These are phyloP conservation scores for Polychytrium aggregatum DNA, from an alignment of 192 early-diverging fungal genomes.

Conservation along the genomic window DNA sequence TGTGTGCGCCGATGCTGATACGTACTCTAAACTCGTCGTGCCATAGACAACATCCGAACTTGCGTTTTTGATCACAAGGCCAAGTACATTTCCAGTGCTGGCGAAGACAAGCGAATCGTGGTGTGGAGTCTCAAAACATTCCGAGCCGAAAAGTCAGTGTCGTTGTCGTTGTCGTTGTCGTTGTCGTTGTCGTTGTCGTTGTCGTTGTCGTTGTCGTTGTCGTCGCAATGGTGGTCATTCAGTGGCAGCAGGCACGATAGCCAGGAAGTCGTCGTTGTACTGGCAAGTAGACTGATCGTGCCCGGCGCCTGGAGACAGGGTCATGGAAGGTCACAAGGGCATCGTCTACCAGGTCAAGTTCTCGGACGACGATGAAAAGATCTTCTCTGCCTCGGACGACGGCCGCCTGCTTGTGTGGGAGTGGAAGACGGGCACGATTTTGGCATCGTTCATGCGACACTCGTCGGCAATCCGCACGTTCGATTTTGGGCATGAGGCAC, in stretches of 20 bases:
- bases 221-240: no score
- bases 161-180: neutral
- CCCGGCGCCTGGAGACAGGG: slow-evolving; percentile 22
- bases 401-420: slow-evolving; percentile 40
- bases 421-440: slow-evolving; percentile 31
- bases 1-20: no score
- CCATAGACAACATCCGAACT: slow-evolving; percentile 23
- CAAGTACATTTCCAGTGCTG: slow-evolving; percentile 18
- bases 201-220: no score
- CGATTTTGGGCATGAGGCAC: slow-evolving; percentile 22
- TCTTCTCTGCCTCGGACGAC: slow-evolving; percentile 36
- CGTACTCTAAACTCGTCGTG: no score
- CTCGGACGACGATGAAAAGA: slow-evolving; percentile 20
- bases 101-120: slow-evolving; percentile 33
- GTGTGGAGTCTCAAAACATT: slow-evolving; percentile 34
- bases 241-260: no score
- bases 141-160: slow-evolving; percentile 28
- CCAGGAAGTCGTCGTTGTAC: no score
- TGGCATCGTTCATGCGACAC: slow-evolving; percentile 29
- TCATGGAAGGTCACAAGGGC: slow-evolving; percentile 37
- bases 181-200: no score
- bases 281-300: no score
- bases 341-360: slow-evolving; percentile 36
- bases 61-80: slow-evolving; percentile 24
- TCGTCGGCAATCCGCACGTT: slow-evolving; percentile 31